Conservation (phyloP, 805 yeast species). For the Candida vaughaniae region DNA sequence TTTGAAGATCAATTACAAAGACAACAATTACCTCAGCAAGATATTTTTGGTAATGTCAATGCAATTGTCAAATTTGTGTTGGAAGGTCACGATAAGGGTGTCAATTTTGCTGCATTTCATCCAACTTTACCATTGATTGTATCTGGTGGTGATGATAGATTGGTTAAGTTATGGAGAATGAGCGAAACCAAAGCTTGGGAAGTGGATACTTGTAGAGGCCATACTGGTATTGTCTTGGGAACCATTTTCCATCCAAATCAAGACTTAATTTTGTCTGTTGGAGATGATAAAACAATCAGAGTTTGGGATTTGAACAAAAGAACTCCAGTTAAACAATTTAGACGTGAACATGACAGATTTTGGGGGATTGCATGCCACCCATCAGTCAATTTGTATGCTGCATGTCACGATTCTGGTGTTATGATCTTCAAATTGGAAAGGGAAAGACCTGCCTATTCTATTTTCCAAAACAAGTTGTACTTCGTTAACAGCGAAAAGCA, state of each 20-base stretch:
- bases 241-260: slow-evolving; percentile 91
- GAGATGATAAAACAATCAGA: slow-evolving; percentile 94
- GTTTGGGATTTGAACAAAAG: slow-evolving; percentile 96
- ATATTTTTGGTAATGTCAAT: slow-evolving; percentile 90
- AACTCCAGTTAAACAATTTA: slow-evolving; percentile 89
- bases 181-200: slow-evolving; percentile 98
- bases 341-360: slow-evolving; percentile 90
- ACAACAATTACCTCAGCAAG: slow-evolving; percentile 79
- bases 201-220: slow-evolving; percentile 97
- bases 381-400: slow-evolving; percentile 85
- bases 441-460: slow-evolving; percentile 89
- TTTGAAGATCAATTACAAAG: slow-evolving; percentile 54
- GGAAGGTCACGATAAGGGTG: slow-evolving; percentile 98
- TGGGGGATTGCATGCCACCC: slow-evolving; percentile 94
- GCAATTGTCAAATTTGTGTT: slow-evolving; percentile 93
- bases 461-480: slow-evolving; percentile 69
- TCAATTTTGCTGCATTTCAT: slow-evolving; percentile 97
- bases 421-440: slow-evolving; percentile 97
- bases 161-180: slow-evolving; percentile 96
- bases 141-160: slow-evolving; percentile 94
- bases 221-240: slow-evolving; percentile 87
- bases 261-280: slow-evolving; percentile 87
- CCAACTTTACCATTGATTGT: slow-evolving; percentile 94
- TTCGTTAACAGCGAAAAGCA: slow-evolving; percentile 84
- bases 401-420: slow-evolving; percentile 96